phyloP scores from a whole-genome alignment of 257 asterid genomes.

The Solanum tarijense region DNA sequence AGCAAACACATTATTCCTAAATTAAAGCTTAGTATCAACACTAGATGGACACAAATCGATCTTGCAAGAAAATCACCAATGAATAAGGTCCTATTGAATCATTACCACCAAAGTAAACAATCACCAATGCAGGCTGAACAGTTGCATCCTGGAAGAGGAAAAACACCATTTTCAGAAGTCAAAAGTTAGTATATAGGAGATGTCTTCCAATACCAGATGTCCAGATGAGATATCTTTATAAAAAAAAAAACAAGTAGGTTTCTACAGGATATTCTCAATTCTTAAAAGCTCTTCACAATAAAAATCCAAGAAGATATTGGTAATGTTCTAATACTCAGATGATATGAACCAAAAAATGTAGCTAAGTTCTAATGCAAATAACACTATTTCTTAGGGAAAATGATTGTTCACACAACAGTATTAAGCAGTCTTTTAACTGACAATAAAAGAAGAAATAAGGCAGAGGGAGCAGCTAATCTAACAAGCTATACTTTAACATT shows the following conservation, averaged over 20 bases:
- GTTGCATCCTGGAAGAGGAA: constrained; percentile 45
- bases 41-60: too few species aligned
- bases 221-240: background rate
- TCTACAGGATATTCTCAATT: background rate
- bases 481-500: background rate
- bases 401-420: background rate
- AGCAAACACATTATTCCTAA: too few species aligned
- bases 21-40: too few species aligned
- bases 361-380: background rate
- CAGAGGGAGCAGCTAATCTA: background rate
- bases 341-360: background rate
- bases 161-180: background rate
- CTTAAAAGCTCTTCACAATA: background rate
- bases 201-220: background rate
- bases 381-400: background rate
- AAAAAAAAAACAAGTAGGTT: background rate
- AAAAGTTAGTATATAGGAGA: background rate
- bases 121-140: constrained; percentile 64
- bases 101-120: constrained; percentile 76
- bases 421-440: background rate
- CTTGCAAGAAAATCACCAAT: background rate
- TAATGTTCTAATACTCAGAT: background rate
- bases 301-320: background rate
- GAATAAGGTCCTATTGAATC: constrained; percentile 95
- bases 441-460: background rate